Percentiles rank a stretch among this genome's conserved stretches.
Evolutionary conservation across 2,329 filamentous ascomycete genomes (phyloP).

Genomic region (Colletotrichum lindemuthianum): DNA sequence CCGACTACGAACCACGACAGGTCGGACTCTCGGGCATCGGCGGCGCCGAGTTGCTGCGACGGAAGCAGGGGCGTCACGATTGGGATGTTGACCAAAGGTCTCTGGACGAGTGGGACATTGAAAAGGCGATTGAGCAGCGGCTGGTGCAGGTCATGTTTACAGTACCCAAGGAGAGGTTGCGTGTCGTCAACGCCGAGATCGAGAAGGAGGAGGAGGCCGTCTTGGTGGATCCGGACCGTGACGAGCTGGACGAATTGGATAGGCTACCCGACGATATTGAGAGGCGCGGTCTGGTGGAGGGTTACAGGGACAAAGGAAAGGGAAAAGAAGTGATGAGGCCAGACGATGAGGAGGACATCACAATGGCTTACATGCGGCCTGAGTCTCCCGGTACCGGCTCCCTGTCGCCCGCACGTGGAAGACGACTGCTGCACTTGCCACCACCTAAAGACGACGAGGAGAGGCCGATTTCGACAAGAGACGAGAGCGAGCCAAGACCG

Average conservation of each 20-base stretch:
- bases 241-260: conserved; percentile 35
- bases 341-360: conserved; percentile 1
- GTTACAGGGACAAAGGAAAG: conserved; percentile 29
- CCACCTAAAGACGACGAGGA: conserved; percentile 29
- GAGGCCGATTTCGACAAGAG: not conserved
- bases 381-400: conserved; percentile 27
- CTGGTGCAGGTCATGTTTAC: conserved; percentile 92
- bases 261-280: not conserved
- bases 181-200: conserved; percentile 86
- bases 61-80: conserved; percentile 65
- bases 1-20: conserved; percentile 57
- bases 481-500: conserved; percentile 41
- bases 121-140: conserved; percentile 75
- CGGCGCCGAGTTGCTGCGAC: conserved; percentile 55
- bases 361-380: conserved; percentile 17
- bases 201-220: conserved; percentile 55
- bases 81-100: conserved; percentile 67
- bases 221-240: conserved; percentile 52
- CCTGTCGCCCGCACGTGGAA: conserved; percentile 27
- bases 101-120: conserved; percentile 78
- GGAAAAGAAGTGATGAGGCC: conserved; percentile 10
- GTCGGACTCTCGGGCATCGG: conserved; percentile 57
- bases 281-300: conserved; percentile 16
- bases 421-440: conserved; percentile 33
- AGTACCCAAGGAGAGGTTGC: conserved; percentile 83